Percentiles rank a stretch among this genome's conserved stretches.
These are phyloP conservation scores for Phytophthora multivora DNA, from an alignment of 352 stramenopile species.

Conservation along the genomic window DNA sequence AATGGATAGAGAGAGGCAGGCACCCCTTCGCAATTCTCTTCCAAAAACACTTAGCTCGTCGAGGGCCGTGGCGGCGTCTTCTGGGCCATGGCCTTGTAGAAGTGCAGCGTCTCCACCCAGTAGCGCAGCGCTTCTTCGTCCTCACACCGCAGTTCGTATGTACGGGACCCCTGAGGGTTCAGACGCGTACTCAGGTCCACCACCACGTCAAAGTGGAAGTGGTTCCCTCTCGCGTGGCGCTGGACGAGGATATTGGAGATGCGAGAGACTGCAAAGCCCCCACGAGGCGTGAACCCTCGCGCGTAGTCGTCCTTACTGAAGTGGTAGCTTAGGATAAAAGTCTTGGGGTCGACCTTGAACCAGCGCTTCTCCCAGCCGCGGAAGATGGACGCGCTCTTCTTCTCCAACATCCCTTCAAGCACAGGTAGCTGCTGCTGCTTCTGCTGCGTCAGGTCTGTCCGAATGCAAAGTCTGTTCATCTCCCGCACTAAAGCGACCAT, in stretches of 20 bases:
- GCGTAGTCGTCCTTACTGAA: conserved; percentile 66
- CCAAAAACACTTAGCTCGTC: conserved; percentile 35
- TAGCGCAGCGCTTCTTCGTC: conserved; percentile 59
- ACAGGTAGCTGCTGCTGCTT: conserved; percentile 48
- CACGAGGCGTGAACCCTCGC: conserved; percentile 66
- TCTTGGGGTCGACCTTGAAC: conserved; percentile 74
- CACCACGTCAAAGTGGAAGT: conserved; percentile 71
- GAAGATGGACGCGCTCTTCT: conserved; percentile 81
- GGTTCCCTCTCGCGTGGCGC: conserved; percentile 37
- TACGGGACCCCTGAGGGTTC: conserved; percentile 62
- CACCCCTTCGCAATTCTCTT: conserved; percentile 21
- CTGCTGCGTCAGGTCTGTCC: conserved; percentile 26
- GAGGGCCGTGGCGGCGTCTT: conserved; percentile 41
- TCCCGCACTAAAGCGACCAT: conserved; percentile 68
- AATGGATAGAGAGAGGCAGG: background rate
- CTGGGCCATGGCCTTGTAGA: conserved; percentile 62
- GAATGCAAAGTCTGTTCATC: conserved; percentile 52
- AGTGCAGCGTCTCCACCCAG: conserved; percentile 75
- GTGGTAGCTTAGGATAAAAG: conserved; percentile 71
- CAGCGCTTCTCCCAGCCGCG: conserved; percentile 70
- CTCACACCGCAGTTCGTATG: conserved; percentile 72
- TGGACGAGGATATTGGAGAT: conserved; percentile 66
- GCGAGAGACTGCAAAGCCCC: conserved; percentile 58
- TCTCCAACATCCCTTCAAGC: conserved; percentile 71
- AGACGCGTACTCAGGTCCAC: conserved; percentile 68